Evolutionary conservation across 176 grass and related monocot species (phyloP), one percentile per base, ranked within the genome.

Genomic region (Tillandsia leiboldiana): DNA sequence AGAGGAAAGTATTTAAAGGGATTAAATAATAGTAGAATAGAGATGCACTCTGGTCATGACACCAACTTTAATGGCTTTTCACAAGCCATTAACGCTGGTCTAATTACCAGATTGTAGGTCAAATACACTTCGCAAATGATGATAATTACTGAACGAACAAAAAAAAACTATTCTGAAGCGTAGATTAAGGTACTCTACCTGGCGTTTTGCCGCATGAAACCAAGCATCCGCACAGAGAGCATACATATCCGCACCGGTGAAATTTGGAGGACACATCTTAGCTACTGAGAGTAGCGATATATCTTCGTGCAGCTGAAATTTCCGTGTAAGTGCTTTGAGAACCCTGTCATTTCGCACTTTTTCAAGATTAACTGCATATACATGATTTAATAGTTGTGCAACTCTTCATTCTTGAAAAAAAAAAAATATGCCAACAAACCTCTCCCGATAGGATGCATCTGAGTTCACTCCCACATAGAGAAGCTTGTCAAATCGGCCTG

Each of bases 171-270:
- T 42, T 42, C 33, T 8, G 61, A 49, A 11, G 8, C 68, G 9
- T 10, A 22, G 12, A 51, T 47, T 47, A 65, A 66, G 47, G 29
- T 49, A 65, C 26, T 56, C 26, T 56, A 99, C 95, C 47, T 80
- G 81, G 24, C 78, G 64, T 66, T 99, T 99, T 65, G 95, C 87
- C 71, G 95, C 95, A 75, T 90, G 86, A 88, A 93, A 99, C 90
- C 95, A 99, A 79, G 90, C 95, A 78, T 99, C 90, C 10, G 84
- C 90, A 20, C 95, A 99, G 1, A 99, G 53, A 14, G 87, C 95
- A 70, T 99, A 99, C 77, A 99, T 99, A 63, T 94, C 90, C 12
- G 90, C 95, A 83, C 95, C 90, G 18, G 90, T 94, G 23, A 99
- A 99, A 82, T 99, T 99, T 75, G 89, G 89, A 78, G 90, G 87